phyloP scores from a whole-genome alignment of 2,329 filamentous ascomycete genomes.

The Ramichloridium luteum region DNA sequence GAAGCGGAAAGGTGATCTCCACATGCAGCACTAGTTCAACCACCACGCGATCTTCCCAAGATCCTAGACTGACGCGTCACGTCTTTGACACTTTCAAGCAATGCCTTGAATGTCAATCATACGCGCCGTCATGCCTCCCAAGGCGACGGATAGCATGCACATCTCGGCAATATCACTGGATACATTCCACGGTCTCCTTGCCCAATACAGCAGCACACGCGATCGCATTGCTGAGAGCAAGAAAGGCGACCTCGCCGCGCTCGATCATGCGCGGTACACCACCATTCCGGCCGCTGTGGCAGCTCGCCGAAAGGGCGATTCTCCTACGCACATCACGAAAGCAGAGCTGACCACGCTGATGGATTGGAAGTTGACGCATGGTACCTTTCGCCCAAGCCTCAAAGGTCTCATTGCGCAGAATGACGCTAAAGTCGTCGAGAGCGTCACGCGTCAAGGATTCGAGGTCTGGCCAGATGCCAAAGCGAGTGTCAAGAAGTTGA shows the following conservation, averaged over 20 bases:
- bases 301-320: conserved; percentile 8
- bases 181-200: not conserved
- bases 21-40: no score
- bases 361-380: conserved; percentile 57
- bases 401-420: conserved; percentile 46
- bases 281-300: conserved; percentile 40
- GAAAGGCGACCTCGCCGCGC: conserved; percentile 36
- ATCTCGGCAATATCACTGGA: not conserved
- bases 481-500: conserved; percentile 42
- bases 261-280: conserved; percentile 50
- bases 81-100: no score
- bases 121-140: no score
- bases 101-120: no score
- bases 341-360: conserved; percentile 49
- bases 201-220: not conserved
- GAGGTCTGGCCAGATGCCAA: conserved; percentile 29
- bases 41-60: no score
- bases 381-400: conserved; percentile 38
- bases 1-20: no score
- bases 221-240: not conserved
- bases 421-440: conserved; percentile 33
- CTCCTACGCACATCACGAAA: conserved; percentile 36
- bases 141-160: no score
- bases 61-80: no score
- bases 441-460: conserved; percentile 43